A percentile compares a stretch with the other conserved stretches of the same genome.
These are phyloP conservation scores for Scutellaria minor DNA, from an alignment of 257 asterid species.

Conservation along the genomic window DNA sequence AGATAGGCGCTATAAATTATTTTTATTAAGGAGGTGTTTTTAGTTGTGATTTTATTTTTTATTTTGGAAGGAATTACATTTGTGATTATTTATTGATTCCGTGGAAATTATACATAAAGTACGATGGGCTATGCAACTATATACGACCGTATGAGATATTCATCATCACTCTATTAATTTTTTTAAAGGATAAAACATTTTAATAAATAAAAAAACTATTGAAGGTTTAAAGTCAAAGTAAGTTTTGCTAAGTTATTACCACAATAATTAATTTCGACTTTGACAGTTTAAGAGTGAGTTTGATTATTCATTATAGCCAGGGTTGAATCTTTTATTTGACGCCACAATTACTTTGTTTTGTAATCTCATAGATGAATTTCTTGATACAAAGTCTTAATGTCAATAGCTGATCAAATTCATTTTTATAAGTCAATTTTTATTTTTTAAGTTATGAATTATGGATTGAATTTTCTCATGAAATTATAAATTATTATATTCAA, in stretches of 20 bases:
- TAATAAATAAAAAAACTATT: not conserved
- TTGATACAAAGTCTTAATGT: too few relatives aligned
- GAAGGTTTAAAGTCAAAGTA: constrained; percentile 22
- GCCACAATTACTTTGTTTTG: not conserved
- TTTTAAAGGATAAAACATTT: too few relatives aligned
- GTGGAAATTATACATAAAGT: not conserved
- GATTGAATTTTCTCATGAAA: too few relatives aligned
- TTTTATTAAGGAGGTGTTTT: not conserved
- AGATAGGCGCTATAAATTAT: too few relatives aligned
- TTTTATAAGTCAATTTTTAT: too few relatives aligned
- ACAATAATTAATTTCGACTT: constrained; percentile 20
- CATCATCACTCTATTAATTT: not conserved
- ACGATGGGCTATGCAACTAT: not conserved
- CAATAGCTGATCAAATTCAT: too few relatives aligned
- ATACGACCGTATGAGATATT: too few relatives aligned
- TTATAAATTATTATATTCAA: too few relatives aligned
- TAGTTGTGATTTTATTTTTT: not conserved
- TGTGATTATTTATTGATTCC: constrained; percentile 8
- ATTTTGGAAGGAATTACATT: not conserved
- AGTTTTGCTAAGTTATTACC: not conserved
- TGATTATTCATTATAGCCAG: not conserved
- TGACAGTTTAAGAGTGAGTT: constrained; percentile 5
- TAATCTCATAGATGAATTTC: not conserved
- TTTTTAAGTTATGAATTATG: too few relatives aligned
- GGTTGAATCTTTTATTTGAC: not conserved